phyloP scores from a whole-genome alignment of 208 protist species.

The Acanthamoeba sp. region DNA sequence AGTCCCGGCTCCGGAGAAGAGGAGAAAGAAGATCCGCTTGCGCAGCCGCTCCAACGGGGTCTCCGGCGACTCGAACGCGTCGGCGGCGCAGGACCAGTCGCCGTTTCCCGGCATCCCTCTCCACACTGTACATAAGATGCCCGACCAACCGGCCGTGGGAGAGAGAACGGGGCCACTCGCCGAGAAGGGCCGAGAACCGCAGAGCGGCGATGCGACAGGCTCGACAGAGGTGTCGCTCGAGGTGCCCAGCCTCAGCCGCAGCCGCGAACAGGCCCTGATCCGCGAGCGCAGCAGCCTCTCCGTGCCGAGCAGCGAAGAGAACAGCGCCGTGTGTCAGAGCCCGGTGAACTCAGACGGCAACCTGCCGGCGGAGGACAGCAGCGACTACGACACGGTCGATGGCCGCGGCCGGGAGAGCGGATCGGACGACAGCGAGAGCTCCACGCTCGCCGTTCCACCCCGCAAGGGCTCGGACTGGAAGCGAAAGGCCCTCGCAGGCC shows the following conservation, averaged over 20 bases:
- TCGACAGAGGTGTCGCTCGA: background rate
- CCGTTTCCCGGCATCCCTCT: constrained; percentile 63
- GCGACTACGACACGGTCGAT: background rate
- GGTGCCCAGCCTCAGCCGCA: background rate
- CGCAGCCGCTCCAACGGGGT: constrained; percentile 1
- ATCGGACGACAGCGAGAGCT: background rate
- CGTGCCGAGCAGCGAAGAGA: background rate
- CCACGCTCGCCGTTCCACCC: background rate
- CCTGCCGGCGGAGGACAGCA: background rate
- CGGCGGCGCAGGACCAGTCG: constrained; percentile 26
- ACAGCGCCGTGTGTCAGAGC: background rate
- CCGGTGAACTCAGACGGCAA: background rate
- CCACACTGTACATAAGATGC: constrained; percentile 68
- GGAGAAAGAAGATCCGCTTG: constrained; percentile 36
- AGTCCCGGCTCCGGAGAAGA: background rate
- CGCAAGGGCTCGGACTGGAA: background rate
- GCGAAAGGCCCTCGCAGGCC: constrained; percentile 6
- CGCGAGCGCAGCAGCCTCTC: background rate
- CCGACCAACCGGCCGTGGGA: background rate
- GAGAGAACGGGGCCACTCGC: background rate
- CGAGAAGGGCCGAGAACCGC: background rate
- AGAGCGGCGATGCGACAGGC: background rate
- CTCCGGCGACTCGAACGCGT: background rate
- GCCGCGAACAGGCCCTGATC: background rate
- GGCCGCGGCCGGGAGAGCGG: background rate